Evolutionary conservation across 2,329 filamentous ascomycete species (phyloP).

Genomic region (Colletotrichum karsti): DNA sequence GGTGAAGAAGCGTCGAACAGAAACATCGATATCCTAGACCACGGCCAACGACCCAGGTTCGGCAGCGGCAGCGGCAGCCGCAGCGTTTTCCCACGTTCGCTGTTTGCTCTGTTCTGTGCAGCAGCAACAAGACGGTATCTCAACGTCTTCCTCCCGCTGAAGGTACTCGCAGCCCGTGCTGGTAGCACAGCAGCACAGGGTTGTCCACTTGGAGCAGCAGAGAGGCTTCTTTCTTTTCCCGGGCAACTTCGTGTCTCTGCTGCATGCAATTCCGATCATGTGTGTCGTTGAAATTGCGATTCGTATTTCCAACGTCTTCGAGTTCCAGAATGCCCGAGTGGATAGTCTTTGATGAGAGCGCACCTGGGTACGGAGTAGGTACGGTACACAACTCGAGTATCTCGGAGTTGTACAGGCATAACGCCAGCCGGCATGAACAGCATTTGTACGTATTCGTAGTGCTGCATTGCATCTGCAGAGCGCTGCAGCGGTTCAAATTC

Average conservation of each 20-base stretch:
- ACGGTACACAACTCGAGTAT: not conserved
- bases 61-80: not conserved
- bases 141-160: not conserved
- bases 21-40: not conserved
- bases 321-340: constrained; percentile 1
- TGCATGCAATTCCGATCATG: not conserved
- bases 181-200: not conserved
- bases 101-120: too few species aligned
- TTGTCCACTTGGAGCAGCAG: not conserved
- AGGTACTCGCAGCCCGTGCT: not conserved
- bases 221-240: not conserved
- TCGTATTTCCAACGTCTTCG: constrained; percentile 13
- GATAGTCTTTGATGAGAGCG: not conserved
- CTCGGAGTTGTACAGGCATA: not conserved
- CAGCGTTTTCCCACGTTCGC: too few species aligned
- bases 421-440: not conserved
- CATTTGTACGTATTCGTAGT: not conserved
- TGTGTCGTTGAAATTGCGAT: constrained; percentile 9
- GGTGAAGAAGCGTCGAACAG: not conserved
- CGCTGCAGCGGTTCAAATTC: constrained; percentile 3
- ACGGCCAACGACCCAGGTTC: not conserved
- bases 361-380: not conserved
- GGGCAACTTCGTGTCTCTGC: not conserved
- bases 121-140: not conserved
- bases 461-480: not conserved